Percentiles rank a stretch among this genome's conserved stretches.
These are phyloP conservation scores for Fagopyrum esculentum DNA, from an alignment of 148 eudicot genomes.

Conservation along the genomic window DNA sequence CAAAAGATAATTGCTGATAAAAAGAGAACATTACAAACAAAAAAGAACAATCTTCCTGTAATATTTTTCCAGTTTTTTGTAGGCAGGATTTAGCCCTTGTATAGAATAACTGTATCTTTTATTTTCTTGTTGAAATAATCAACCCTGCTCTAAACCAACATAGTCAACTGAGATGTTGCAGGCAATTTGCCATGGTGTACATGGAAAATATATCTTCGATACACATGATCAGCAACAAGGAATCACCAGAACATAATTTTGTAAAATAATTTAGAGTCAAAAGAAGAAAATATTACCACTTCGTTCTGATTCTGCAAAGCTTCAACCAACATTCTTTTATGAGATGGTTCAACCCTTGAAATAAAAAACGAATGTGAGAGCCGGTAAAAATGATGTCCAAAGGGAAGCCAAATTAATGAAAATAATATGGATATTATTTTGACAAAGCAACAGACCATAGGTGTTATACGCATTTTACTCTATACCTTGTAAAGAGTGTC, in stretches of 20 bases:
- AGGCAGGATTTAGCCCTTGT: neutral
- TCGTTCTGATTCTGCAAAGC: slow-evolving; percentile 94
- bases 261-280: neutral
- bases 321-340: slow-evolving; percentile 97
- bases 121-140: neutral
- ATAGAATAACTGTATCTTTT: neutral
- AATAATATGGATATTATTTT: neutral
- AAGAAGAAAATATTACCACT: slow-evolving; percentile 51
- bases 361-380: slow-evolving; percentile 5
- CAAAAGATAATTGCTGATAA: neutral
- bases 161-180: neutral
- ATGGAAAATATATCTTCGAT: neutral
- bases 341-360: slow-evolving; percentile 95
- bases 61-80: neutral
- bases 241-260: neutral
- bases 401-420: neutral
- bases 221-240: neutral
- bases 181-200: neutral
- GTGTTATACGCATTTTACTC: neutral
- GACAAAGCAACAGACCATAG: slow-evolving; percentile 4
- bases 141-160: neutral
- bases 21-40: neutral
- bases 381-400: neutral
- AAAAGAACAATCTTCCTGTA: neutral
- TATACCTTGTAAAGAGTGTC: slow-evolving; percentile 81